Evolutionary conservation across 2,329 filamentous ascomycete species (phyloP).

Genomic region (Coniella lustricola): DNA sequence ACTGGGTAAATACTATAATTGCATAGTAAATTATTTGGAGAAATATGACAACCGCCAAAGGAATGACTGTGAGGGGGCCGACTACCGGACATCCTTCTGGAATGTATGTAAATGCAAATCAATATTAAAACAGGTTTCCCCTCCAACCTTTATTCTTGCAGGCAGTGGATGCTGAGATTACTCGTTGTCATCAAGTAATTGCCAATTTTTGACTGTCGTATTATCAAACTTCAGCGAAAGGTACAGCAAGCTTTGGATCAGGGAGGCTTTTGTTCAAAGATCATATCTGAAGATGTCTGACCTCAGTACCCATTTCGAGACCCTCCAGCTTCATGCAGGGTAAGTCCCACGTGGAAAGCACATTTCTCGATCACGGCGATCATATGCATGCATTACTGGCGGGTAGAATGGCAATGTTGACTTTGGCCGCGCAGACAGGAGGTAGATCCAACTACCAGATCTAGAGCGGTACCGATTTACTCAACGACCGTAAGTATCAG

Average conservation of each 20-base stretch:
- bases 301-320: constrained; percentile 65
- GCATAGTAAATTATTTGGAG: no score
- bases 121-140: no score
- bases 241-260: no score
- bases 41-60: no score
- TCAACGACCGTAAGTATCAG: constrained; percentile 61
- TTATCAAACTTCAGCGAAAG: neutral
- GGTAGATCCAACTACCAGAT: constrained; percentile 73
- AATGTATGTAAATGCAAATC: no score
- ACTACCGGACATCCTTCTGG: no score
- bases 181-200: no score
- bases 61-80: no score
- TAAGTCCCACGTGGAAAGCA: constrained; percentile 32
- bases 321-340: constrained; percentile 80
- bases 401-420: neutral
- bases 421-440: constrained; percentile 51
- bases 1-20: no score
- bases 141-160: no score
- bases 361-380: neutral
- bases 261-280: no score
- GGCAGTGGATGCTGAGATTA: no score
- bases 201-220: neutral
- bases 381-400: neutral
- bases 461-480: constrained; percentile 92
- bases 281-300: constrained; percentile 42